A percentile compares a stretch with the other conserved stretches of the same genome.
Conservation (phyloP, 345 rosid species). For the Heritiera fomes region DNA sequence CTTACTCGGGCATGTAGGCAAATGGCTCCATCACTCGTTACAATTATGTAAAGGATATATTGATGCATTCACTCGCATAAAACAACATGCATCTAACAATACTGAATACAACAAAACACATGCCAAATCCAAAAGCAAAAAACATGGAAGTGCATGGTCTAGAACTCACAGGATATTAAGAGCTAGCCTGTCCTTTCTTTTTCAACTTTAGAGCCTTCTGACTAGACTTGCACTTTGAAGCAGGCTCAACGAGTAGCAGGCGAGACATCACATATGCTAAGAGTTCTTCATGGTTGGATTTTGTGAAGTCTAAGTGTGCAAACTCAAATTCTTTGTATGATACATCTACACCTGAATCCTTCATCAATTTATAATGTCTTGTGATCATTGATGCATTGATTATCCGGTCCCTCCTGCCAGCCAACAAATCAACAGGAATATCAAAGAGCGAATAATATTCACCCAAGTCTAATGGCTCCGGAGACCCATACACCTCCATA, state of each 20-base stretch:
- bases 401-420: slow-evolving; percentile 82
- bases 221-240: slow-evolving; percentile 34
- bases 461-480: slow-evolving; percentile 87
- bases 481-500: slow-evolving; percentile 67
- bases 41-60: background rate
- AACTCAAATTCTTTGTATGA: slow-evolving; percentile 78
- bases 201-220: slow-evolving; percentile 45
- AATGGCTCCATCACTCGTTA: background rate
- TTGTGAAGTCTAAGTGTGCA: slow-evolving; percentile 94
- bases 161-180: background rate
- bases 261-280: slow-evolving; percentile 79
- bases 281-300: slow-evolving; percentile 86
- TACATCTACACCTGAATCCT: slow-evolving; percentile 63
- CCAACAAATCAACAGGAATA: slow-evolving; percentile 80
- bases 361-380: slow-evolving; percentile 78
- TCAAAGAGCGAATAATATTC: slow-evolving; percentile 62
- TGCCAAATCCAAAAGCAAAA: slow-evolving; percentile 23
- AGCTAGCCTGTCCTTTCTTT: slow-evolving; percentile 30
- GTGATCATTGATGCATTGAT: slow-evolving; percentile 81
- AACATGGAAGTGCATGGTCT: slow-evolving; percentile 17
- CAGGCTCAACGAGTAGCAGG: slow-evolving; percentile 56
- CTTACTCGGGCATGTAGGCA: background rate
- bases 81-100: slow-evolving; percentile 23
- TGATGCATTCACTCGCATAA: slow-evolving; percentile 14
- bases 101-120: slow-evolving; percentile 21